phyloP scores from a whole-genome alignment of 2,329 filamentous ascomycete species.

The Zarea fungicola region DNA sequence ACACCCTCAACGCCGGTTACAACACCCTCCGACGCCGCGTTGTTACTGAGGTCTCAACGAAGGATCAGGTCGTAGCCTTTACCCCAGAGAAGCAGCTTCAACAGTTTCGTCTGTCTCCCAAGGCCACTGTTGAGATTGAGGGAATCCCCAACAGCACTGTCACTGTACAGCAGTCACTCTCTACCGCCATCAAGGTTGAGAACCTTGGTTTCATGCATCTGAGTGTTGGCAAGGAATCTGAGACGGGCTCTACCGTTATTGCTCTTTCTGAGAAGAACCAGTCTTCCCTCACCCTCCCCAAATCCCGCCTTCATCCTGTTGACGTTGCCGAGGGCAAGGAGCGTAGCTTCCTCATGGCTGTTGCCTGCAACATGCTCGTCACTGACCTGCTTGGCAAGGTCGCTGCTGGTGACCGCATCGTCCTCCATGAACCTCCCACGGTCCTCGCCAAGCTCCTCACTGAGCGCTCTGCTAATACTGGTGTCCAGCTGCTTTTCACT shows the following conservation, averaged over 20 bases:
- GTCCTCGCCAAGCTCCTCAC: conserved; percentile 9
- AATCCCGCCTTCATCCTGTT: conserved; percentile 9
- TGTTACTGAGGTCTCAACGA: conserved; percentile 9
- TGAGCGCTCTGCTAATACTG: conserved; percentile 6
- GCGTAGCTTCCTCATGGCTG: conserved; percentile 8
- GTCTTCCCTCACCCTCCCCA: conserved; percentile 7
- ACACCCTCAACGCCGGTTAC: conserved; percentile 13
- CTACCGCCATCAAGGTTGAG: conserved; percentile 10
- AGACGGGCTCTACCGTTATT: conserved; percentile 8
- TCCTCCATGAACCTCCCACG: conserved; percentile 12
- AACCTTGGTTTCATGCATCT: conserved; percentile 12
- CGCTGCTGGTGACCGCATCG: conserved; percentile 6
- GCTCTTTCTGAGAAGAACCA: conserved; percentile 12
- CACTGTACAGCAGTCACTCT: conserved; percentile 9
- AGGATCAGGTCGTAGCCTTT: conserved; percentile 9
- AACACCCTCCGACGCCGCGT: conserved; percentile 13
- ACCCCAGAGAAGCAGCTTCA: conserved; percentile 12
- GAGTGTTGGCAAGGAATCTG: conserved; percentile 5
- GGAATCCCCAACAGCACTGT: conserved; percentile 6
- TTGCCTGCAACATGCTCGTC: conserved; percentile 12
- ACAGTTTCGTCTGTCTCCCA: conserved; percentile 12
- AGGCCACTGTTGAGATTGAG: conserved; percentile 10
- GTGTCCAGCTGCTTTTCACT: conserved; percentile 10
- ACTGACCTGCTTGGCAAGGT: conserved; percentile 7
- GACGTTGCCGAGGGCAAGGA: conserved; percentile 8